These are phyloP conservation scores for Millerozyma acaciae DNA, from an alignment of 805 yeast species.

Conservation along the genomic window DNA sequence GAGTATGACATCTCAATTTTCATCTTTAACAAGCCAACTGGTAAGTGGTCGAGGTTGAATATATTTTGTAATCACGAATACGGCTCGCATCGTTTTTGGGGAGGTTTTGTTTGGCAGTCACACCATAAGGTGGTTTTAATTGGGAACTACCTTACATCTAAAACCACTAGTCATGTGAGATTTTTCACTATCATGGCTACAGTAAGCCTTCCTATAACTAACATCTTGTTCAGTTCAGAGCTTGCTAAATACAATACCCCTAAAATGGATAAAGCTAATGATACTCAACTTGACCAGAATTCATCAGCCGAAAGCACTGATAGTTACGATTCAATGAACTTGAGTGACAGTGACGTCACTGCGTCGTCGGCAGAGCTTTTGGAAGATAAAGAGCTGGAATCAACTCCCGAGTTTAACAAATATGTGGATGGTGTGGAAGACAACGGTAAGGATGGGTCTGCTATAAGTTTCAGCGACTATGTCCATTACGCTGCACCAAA, in stretches of 20 bases:
- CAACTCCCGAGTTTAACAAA: not conserved
- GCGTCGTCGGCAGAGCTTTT: conserved; percentile 5
- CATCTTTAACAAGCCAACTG: conserved; percentile 50
- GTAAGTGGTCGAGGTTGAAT: conserved; percentile 63
- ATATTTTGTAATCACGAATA: conserved; percentile 48
- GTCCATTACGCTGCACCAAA: conserved; percentile 75
- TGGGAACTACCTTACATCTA: conserved; percentile 48
- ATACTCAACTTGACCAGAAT: conserved; percentile 10
- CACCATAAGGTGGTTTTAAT: conserved; percentile 67
- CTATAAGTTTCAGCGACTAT: conserved; percentile 59
- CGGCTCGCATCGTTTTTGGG: conserved; percentile 60
- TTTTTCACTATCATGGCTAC: conserved; percentile 47
- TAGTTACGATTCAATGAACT: conserved; percentile 5
- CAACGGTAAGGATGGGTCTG: conserved; percentile 19
- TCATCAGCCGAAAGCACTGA: conserved; percentile 9
- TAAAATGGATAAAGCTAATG: conserved; percentile 11
- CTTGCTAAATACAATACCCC: conserved; percentile 28
- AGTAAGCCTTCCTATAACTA: conserved; percentile 53
- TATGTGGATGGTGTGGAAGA: conserved; percentile 6
- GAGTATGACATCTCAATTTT: conserved; percentile 46
- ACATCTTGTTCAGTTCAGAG: conserved; percentile 43
- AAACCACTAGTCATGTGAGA: conserved; percentile 44
- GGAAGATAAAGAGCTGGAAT: conserved; percentile 8
- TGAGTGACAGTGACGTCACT: conserved; percentile 8
- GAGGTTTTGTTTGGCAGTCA: conserved; percentile 70